phyloP scores from a whole-genome alignment of 2,329 filamentous ascomycete species.

The Pyrenochaeta sp. region DNA sequence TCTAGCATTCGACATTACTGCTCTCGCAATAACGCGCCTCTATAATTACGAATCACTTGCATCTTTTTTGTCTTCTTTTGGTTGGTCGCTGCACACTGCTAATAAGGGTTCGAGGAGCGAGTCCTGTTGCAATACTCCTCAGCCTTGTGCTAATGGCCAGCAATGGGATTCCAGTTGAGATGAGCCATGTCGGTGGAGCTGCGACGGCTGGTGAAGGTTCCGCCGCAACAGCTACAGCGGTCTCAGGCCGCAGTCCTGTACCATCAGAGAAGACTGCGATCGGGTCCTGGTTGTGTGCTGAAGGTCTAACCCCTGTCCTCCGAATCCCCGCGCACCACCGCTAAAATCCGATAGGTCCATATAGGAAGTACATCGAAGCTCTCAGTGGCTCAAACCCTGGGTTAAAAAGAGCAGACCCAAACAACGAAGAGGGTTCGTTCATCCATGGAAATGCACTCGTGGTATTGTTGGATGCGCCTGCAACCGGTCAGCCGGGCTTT shows the following conservation, averaged over 20 bases:
- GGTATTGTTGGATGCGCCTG: conserved; percentile 32
- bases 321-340: background rate
- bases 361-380: conserved; percentile 39
- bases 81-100: background rate
- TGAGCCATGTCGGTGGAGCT: conserved; percentile 6
- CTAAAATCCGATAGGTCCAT: conserved; percentile 31
- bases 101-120: background rate
- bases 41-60: background rate
- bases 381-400: conserved; percentile 41
- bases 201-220: conserved; percentile 2
- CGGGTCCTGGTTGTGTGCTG: conserved; percentile 40
- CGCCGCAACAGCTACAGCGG: conserved; percentile 3
- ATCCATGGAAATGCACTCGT: conserved; percentile 32
- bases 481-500: conserved; percentile 21
- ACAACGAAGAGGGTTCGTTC: conserved; percentile 30
- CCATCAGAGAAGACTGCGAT: conserved; percentile 3
- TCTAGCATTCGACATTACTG: background rate
- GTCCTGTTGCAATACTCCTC: background rate
- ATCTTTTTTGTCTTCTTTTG: background rate
- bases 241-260: conserved; percentile 9
- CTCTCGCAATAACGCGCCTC: too few relatives aligned
- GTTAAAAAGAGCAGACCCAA: conserved; percentile 39
- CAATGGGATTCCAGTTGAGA: background rate
- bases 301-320: conserved; percentile 12
- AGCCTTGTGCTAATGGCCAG: conserved; percentile 7